Conservation (phyloP, 1,139 yeast genomes). For the Geotrichum macrosporum region DNA sequence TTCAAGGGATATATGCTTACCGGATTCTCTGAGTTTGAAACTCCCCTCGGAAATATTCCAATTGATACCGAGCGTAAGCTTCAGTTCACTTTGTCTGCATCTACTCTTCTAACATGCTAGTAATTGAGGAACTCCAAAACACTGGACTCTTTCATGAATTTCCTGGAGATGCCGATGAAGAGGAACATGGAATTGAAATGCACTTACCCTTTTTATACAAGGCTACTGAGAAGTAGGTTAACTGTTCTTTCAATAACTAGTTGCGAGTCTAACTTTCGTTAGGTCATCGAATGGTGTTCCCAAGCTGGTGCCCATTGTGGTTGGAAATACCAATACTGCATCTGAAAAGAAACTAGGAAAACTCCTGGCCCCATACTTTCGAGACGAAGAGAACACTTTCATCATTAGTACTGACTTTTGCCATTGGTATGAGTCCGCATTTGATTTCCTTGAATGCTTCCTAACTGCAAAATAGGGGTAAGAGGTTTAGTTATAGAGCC, state of each 20-base stretch:
- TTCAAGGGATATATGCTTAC: conserved; percentile 60
- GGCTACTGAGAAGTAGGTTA: conserved; percentile 35
- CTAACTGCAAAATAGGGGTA: conserved; percentile 22
- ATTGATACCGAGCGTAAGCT: conserved; percentile 52
- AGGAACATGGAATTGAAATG: conserved; percentile 94
- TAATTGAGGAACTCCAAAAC: conserved; percentile 34
- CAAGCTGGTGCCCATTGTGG: conserved; percentile 70
- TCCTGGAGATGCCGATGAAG: conserved; percentile 61
- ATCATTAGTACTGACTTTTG: conserved; percentile 89
- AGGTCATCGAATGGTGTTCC: conserved; percentile 38
- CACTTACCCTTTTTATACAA: conserved; percentile 74
- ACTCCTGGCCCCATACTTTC: conserved; percentile 51
- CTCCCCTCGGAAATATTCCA: conserved; percentile 74
- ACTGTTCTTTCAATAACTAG: too few relatives aligned
- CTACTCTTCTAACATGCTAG: conserved; percentile 6
- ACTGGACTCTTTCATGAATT: conserved; percentile 50
- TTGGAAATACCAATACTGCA: conserved; percentile 55
- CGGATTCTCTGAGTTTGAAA: conserved; percentile 53
- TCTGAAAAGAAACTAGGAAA: conserved; percentile 48
- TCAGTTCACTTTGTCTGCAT: not conserved
- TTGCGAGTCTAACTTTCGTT: conserved; percentile 7
- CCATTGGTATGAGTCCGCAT: conserved; percentile 82
- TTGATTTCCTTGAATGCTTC: too few relatives aligned
- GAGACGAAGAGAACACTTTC: conserved; percentile 59
- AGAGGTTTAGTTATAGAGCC: conserved; percentile 27